These are phyloP conservation scores for Mrakia hoshinonis DNA, from an alignment of 768 basidiomycete genomes.

Conservation along the genomic window DNA sequence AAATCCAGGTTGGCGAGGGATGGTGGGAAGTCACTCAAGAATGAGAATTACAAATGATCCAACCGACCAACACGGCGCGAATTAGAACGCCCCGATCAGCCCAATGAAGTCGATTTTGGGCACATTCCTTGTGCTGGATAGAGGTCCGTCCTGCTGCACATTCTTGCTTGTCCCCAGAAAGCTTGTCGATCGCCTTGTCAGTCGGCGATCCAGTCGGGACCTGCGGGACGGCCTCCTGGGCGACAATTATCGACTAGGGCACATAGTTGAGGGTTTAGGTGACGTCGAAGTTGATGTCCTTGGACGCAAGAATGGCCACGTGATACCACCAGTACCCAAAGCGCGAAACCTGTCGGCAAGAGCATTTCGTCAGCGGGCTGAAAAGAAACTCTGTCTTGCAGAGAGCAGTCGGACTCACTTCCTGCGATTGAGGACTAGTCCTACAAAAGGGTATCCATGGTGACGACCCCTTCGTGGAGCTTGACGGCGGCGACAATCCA, in stretches of 20 bases:
- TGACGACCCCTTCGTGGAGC: slow-evolving; percentile 62
- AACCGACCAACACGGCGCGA: slow-evolving; percentile 68
- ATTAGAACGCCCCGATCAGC: slow-evolving; percentile 55
- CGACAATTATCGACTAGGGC: slow-evolving; percentile 24
- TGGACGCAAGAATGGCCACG: slow-evolving; percentile 63
- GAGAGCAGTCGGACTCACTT: no score
- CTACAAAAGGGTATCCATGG: slow-evolving; percentile 47
- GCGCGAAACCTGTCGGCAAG: no score
- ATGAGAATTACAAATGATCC: slow-evolving; percentile 46
- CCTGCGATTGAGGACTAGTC: slow-evolving; percentile 68
- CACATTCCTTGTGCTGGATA: background rate
- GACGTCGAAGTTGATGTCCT: slow-evolving; percentile 67
- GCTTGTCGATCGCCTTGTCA: slow-evolving; percentile 34
- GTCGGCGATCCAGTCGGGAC: background rate
- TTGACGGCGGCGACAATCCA: slow-evolving; percentile 76
- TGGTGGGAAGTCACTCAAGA: no score
- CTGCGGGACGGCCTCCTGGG: background rate
- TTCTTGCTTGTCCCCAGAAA: no score
- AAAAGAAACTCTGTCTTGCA: no score
- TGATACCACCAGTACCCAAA: no score
- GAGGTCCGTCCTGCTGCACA: slow-evolving; percentile 25
- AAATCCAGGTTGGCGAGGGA: no score
- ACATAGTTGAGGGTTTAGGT: slow-evolving; percentile 68
- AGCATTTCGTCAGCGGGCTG: no score
- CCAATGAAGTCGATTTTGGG: slow-evolving; percentile 26